These are phyloP conservation scores for Lithocarpus polystachyus DNA, from an alignment of 306 rosid genomes.

Conservation along the genomic window DNA sequence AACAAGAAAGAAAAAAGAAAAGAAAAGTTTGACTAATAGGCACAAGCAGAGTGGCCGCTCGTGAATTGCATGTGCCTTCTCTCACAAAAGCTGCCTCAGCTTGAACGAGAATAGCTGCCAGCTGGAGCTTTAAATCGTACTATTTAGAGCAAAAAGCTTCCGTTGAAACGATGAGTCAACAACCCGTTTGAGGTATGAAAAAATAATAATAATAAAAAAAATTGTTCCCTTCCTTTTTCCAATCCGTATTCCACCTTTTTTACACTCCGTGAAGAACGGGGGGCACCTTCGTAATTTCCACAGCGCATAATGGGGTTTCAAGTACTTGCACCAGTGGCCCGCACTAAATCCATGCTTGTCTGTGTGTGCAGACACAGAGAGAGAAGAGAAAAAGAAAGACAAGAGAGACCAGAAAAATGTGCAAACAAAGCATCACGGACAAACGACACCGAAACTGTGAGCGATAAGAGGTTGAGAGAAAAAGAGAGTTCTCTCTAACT, in stretches of 20 bases:
- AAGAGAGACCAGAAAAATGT: neutral
- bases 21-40: no score
- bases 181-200: neutral
- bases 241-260: neutral
- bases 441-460: slow-evolving; percentile 44
- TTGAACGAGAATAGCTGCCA: neutral
- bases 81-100: neutral
- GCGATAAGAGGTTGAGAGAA: slow-evolving; percentile 27
- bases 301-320: neutral
- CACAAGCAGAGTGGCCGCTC: no score
- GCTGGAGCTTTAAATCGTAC: neutral
- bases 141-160: neutral
- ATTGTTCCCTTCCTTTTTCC: neutral
- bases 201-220: no score
- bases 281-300: slow-evolving; percentile 29
- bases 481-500: neutral
- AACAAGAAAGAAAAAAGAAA: neutral
- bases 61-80: neutral
- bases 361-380: neutral
- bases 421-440: slow-evolving; percentile 17
- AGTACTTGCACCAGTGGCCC: neutral
- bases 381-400: no score
- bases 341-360: slow-evolving; percentile 3
- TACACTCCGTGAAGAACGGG: slow-evolving; percentile 16
- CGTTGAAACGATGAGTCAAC: neutral